A percentile compares a stretch with the other conserved stretches of the same genome.
Evolutionary conservation across 2,329 filamentous ascomycete genomes (phyloP).

Genomic region (Xylaria multiplex): DNA sequence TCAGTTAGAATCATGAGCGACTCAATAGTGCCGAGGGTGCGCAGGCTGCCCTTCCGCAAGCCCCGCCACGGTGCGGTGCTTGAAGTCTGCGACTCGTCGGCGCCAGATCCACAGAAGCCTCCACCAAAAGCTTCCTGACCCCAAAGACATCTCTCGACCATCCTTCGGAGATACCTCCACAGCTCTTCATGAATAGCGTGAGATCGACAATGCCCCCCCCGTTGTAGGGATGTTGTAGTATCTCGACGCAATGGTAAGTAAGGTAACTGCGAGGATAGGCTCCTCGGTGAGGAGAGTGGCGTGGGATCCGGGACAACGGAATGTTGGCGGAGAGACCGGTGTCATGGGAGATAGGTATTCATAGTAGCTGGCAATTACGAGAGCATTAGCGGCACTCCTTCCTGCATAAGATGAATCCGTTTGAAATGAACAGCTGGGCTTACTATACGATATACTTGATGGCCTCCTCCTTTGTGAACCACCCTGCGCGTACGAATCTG

Average conservation of each 20-base stretch:
- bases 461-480: constrained; percentile 93
- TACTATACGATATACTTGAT: constrained; percentile 95
- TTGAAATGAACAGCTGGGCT: constrained; percentile 46
- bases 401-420: neutral
- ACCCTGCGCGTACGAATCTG: constrained; percentile 93
- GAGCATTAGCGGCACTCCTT: constrained; percentile 30
- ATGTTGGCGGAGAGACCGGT: constrained; percentile 92
- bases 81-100: constrained; percentile 69
- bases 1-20: constrained; percentile 93
- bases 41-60: constrained; percentile 79
- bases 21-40: constrained; percentile 93
- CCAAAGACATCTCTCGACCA: constrained; percentile 96
- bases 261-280: constrained; percentile 89
- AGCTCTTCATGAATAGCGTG: constrained; percentile 94
- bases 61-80: constrained; percentile 77
- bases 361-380: constrained; percentile 74
- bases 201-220: constrained; percentile 81
- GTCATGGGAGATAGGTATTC: constrained; percentile 90
- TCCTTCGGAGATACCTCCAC: constrained; percentile 92
- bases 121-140: constrained; percentile 95
- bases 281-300: constrained; percentile 85
- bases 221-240: constrained; percentile 84
- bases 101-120: constrained; percentile 80
- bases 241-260: constrained; percentile 89
- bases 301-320: constrained; percentile 83